Evolutionary conservation across 495 filamentous ascomycete genomes (phyloP), one percentile per base, ranked within the genome.

Genomic region (Daldinia grandis): DNA sequence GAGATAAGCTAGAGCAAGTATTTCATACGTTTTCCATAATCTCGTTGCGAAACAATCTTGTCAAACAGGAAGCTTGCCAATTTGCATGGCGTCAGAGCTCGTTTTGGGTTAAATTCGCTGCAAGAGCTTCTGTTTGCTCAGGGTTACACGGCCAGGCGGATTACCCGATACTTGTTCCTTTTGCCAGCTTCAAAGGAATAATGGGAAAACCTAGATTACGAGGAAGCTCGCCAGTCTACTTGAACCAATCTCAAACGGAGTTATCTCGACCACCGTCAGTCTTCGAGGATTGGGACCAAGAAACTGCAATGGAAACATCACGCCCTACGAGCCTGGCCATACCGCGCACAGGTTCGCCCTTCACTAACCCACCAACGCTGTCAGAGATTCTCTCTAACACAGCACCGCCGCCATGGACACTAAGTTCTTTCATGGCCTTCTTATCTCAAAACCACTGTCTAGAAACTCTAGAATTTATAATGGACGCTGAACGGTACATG

Each of bases 401-500:
- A 24, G 92, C 96, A 58, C 91, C 93, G 0, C 89, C 93, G 40
- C 96, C 96, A 71, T 98, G 94, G 84, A 98, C 94, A 2, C 86
- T 98, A 17, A 88, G 88, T 70, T 95, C 96, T 24, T 98, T 99
- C 80, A 98, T 93, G 87, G 95, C 95, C 57, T 99, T 95, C 76
- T 87, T 98, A 25, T 98, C 96, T 2, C 94, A 97, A 73, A 98
- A 98, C 70, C 96, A 98, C 79, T 99, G 96, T 75, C 81, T 98
- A 47, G 96, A 99, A 79, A 99, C 93, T 6, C 81, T 99, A 50
- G 96, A 99, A 75, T 99, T 99, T 81, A 97, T 95, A 47, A 87
- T 98, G 87, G 95, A 98, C 77, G 92, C 95, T 54, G 89, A 91
- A 57, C 89, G 93, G n/a, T 99, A 99, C 80, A 85, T 87, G 53